A percentile compares a stretch with the other conserved stretches of the same genome.
phyloP scores from a whole-genome alignment of 805 yeast genomes.

The Alloascoidea hylecoeti region DNA sequence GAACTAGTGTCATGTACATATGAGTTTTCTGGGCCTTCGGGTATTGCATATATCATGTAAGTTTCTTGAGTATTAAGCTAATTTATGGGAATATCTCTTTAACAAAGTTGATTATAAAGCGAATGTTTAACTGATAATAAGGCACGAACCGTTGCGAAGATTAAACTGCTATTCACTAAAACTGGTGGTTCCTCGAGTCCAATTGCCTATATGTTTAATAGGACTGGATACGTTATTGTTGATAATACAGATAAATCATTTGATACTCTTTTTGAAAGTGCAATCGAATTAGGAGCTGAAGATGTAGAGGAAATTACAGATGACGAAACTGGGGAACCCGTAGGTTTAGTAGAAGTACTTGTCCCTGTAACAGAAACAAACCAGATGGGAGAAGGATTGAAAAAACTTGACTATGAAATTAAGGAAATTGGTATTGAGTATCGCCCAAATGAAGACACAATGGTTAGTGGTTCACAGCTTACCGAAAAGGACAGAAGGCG shows the following conservation, averaged over 20 bases:
- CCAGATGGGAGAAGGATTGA: conserved; percentile 41
- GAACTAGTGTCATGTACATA: conserved; percentile 45
- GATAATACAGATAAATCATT: conserved; percentile 24
- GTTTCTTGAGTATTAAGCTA: neutral
- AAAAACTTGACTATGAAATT: conserved; percentile 30
- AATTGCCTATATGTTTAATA: conserved; percentile 61
- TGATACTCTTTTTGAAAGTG: conserved; percentile 62
- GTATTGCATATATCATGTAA: conserved; percentile 61
- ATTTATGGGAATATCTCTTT: neutral
- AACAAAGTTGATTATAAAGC: neutral
- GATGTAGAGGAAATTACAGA: conserved; percentile 25
- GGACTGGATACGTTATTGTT: conserved; percentile 58
- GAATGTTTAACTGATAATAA: conserved; percentile 87
- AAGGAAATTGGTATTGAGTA: conserved; percentile 62
- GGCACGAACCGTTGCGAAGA: conserved; percentile 61
- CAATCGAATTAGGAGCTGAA: conserved; percentile 68
- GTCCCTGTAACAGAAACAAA: conserved; percentile 57
- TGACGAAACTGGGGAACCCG: conserved; percentile 14
- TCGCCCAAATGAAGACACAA: conserved; percentile 49
- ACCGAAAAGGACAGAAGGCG: too few relatives aligned
- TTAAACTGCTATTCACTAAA: conserved; percentile 64
- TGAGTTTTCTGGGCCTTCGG: conserved; percentile 91
- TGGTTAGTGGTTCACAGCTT: too few relatives aligned
- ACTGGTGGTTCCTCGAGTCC: conserved; percentile 63
- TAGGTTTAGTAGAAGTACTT: conserved; percentile 26